Base-by-base conservation (phyloP, 1,139 yeast species). In the Candida sp. region DNA sequence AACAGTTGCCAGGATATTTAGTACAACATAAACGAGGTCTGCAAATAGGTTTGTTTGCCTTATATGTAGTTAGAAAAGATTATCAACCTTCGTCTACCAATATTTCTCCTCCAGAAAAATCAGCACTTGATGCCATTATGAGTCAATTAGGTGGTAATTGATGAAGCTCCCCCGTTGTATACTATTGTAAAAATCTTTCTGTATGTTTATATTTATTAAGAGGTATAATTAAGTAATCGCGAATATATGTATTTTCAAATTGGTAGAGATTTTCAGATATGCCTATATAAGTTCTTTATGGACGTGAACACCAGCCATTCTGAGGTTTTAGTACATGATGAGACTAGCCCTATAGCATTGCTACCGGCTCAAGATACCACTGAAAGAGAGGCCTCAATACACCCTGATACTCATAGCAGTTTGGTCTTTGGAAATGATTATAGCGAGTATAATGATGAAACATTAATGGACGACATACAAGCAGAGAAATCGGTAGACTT, bases 61-160 rank as follows among this genome's bases (percentile, higher is more conserved):
- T 79, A 5, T 73, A 68, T 53, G 76, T 78, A 6, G 74, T 78
- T 7, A 73, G 72, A 48, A 73, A 70, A 52, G 79, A 71, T 47
- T 63, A 70, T 45, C 48, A 47, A 19, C 66, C 73, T 3, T 15
- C 11, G 27, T 21, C 12, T 22, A 21, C 36, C n/a, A 27, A 42
- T 19, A 22, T 3, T 21, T 19, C 19, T n/a, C 38, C 15, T 6
- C 38, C 52, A 9, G 44, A 37, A 35, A 21, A 42, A 4, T 43
- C 51, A 2, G 44, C 43, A 19, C 51, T 62, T 41, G 55, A 52
- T 36, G 56, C 63, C 1, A 62, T 62, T 37, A 47, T 62, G 29
- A 60, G 53, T 42, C 54, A 55, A 36, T 50, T 60, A 15, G 54
- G 58, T 23, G 55, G 49, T 2, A 22, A 6, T n/a, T 35, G 27